Percentiles rank a stretch among this genome's conserved stretches.
These are phyloP conservation scores for Hirsutella thompsonii DNA, from an alignment of 2,329 filamentous ascomycete genomes.

Conservation along the genomic window DNA sequence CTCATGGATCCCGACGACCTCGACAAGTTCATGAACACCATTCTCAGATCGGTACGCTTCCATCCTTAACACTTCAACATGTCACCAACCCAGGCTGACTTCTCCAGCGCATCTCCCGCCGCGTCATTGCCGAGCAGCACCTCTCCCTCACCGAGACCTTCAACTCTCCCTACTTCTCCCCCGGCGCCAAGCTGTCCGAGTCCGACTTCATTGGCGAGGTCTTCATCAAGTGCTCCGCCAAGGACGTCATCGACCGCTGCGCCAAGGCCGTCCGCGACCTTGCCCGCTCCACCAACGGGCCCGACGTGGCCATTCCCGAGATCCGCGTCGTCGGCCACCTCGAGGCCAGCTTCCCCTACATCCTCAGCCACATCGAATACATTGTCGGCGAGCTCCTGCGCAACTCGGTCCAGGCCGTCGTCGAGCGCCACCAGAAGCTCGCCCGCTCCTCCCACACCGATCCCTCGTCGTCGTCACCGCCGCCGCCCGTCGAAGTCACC, in stretches of 20 bases:
- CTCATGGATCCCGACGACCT: conserved; percentile 70
- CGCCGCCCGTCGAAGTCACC: conserved; percentile 82
- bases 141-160: conserved; percentile 90
- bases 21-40: conserved; percentile 90
- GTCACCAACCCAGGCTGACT: conserved; percentile 3
- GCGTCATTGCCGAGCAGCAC: conserved; percentile 96
- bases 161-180: conserved; percentile 80
- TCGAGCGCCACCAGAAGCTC: conserved; percentile 52
- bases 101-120: conserved; percentile 71
- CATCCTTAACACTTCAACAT: background rate
- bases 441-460: conserved; percentile 51
- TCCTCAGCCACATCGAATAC: conserved; percentile 91
- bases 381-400: conserved; percentile 90
- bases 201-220: conserved; percentile 91
- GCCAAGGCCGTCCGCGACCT: conserved; percentile 64
- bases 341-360: conserved; percentile 88
- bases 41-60: conserved; percentile 69
- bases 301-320: conserved; percentile 59
- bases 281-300: conserved; percentile 61
- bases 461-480: conserved; percentile 32
- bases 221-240: conserved; percentile 83
- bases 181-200: conserved; percentile 57
- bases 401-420: conserved; percentile 86
- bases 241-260: conserved; percentile 77
- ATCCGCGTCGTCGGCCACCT: conserved; percentile 77